Percentiles rank a stretch among this genome's conserved stretches.
These are phyloP conservation scores for Castanopsis chinensis DNA, from an alignment of 306 rosid species.

Conservation along the genomic window DNA sequence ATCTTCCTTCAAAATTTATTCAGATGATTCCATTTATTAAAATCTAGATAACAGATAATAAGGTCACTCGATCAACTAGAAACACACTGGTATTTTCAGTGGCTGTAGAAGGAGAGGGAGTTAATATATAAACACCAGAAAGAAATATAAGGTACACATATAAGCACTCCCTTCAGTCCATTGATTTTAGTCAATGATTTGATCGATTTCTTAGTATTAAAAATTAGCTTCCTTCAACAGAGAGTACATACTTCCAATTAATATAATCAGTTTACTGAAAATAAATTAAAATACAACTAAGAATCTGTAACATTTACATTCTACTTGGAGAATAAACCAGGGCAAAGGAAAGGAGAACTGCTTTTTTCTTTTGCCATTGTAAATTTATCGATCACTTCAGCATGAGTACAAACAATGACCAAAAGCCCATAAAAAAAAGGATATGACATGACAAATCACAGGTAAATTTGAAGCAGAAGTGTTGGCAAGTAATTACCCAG, in stretches of 20 bases:
- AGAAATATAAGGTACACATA: neutral
- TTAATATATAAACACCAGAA: neutral
- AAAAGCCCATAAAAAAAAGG: neutral
- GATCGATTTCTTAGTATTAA: neutral
- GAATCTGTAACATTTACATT: neutral
- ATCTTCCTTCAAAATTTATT: neutral
- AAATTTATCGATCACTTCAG: conserved; percentile 3
- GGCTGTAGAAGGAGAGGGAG: neutral
- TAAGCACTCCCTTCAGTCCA: neutral
- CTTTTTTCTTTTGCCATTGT: neutral
- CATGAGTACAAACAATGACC: neutral
- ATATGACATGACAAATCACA: neutral
- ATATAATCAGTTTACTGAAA: neutral
- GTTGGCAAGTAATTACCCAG: conserved; percentile 56
- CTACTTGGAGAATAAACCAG: neutral
- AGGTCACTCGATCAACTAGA: neutral
- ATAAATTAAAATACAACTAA: neutral
- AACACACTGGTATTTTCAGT: neutral
- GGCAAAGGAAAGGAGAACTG: neutral
- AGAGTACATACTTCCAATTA: neutral
- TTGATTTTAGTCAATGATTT: neutral
- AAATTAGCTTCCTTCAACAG: neutral
- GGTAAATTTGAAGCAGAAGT: neutral
- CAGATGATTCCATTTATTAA: neutral
- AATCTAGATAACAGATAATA: neutral